Conservation (phyloP, 345 rosid species). For the Fremontodendron californicum region DNA sequence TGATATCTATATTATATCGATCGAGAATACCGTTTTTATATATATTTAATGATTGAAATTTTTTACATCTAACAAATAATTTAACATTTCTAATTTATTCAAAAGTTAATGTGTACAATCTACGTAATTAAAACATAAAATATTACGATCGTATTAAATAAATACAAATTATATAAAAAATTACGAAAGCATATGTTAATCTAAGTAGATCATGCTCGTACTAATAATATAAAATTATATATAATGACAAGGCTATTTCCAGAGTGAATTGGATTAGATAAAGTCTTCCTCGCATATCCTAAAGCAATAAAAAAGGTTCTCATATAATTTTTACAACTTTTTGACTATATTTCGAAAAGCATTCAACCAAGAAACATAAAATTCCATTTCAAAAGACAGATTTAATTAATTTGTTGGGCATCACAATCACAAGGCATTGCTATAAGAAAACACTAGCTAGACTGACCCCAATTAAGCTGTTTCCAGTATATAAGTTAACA, state of each 20-base stretch:
- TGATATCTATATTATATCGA: too few relatives aligned
- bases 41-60: too few relatives aligned
- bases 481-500: not conserved
- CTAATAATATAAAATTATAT: too few relatives aligned
- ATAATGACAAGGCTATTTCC: slow-evolving; percentile 13
- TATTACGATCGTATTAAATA: too few relatives aligned
- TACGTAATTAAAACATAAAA: too few relatives aligned
- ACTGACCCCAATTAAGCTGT: not conserved
- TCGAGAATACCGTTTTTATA: too few relatives aligned
- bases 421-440: slow-evolving; percentile 13
- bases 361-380: slow-evolving; percentile 7
- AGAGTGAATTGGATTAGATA: not conserved
- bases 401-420: slow-evolving; percentile 15
- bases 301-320: slow-evolving; percentile 11
- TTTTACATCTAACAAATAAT: too few relatives aligned
- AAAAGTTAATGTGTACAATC: too few relatives aligned
- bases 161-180: too few relatives aligned
- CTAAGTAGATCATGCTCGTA: too few relatives aligned
- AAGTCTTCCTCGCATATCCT: not conserved
- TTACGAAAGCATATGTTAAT: too few relatives aligned
- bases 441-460: not conserved
- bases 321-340: slow-evolving; percentile 3
- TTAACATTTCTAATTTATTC: too few relatives aligned
- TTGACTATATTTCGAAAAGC: slow-evolving; percentile 15
- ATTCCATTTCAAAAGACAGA: not conserved